phyloP scores from a whole-genome alignment of 2,329 filamentous ascomycete genomes.

The Metarhizium brunneum region DNA sequence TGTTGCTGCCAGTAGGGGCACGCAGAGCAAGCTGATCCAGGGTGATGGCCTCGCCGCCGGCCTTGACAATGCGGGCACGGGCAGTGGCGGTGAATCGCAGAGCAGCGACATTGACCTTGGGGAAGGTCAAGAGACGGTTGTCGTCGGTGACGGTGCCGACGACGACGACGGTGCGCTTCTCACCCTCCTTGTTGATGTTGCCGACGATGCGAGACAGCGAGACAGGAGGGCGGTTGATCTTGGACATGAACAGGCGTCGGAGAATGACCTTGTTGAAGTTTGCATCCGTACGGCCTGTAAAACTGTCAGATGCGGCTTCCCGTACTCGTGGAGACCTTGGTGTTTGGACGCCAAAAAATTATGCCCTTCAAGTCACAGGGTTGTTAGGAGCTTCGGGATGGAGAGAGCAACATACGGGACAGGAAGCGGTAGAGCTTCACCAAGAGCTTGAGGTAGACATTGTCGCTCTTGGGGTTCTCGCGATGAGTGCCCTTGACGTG shows the following conservation, averaged over 20 bases:
- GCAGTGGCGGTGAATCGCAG: constrained; percentile 95
- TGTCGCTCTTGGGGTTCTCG: constrained; percentile 95
- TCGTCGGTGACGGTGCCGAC: constrained; percentile 96
- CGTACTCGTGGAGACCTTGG: too few species aligned
- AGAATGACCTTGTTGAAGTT: constrained; percentile 99
- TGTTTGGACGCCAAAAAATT: too few species aligned
- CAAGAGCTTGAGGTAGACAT: constrained; percentile 93
- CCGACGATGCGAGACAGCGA: constrained; percentile 82
- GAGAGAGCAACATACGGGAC: constrained; percentile 60
- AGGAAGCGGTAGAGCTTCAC: constrained; percentile 98
- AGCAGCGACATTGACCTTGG: constrained; percentile 89
- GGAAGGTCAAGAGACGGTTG: constrained; percentile 82
- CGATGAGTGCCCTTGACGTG: constrained; percentile 69
- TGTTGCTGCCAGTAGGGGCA: constrained; percentile 93
- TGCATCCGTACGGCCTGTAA: constrained; percentile 81
- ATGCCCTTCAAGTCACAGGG: too few species aligned
- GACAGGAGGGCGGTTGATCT: constrained; percentile 94
- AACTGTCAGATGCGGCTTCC: not conserved
- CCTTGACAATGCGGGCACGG: constrained; percentile 84
- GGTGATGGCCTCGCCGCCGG: constrained; percentile 90
- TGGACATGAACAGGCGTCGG: constrained; percentile 95
- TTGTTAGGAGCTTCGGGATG: too few species aligned
- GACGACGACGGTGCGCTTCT: constrained; percentile 83
- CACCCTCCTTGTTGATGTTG: constrained; percentile 55
- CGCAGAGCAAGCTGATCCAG: constrained; percentile 95